Evolutionary conservation across 208 protist genomes (phyloP), one percentile per base, ranked within the genome.

Genomic region (Trypanosoma melophagium): DNA sequence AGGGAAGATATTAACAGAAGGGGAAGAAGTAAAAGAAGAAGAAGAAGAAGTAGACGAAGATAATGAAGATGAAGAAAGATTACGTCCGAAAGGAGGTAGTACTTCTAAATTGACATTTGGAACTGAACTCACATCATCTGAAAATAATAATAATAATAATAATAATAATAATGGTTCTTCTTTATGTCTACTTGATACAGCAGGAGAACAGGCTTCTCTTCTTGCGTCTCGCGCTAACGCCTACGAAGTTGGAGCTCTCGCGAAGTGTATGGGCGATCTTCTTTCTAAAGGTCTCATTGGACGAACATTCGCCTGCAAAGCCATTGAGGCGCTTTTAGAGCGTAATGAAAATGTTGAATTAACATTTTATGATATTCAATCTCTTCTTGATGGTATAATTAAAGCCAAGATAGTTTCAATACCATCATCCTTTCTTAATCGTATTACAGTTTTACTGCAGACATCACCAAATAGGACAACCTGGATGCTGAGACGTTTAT

Each of bases 241-340:
- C 0, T 80, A 76, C 44, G 76, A 80, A 42, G 69, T 86, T 44
- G 73, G 68, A 8, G 63, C 66, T 28, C 69, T 91, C 25, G 68
- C 80, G 3, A 66, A 69, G 17, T 40, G 45, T 13, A 51, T 78
- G 19, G 52, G 71, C 1, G 54, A 54, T 28, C 53, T 88, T 16
- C 45, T 54, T 2, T 63, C 31, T n/a, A 47, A 25, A 14, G 53
- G 58, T 19, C 19, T 62, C 51, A 53, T 66, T 55, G 49, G 68
- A 25, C 50, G 56, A 55, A n/a, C 45, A 22, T 40, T 16, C 28
- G 50, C 61, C 24, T 42, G 31, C 8, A 57, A 40, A 38, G 69
- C 64, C 10, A 60, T 66, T 49, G 58, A 38, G 0, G 50, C 58
- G 0, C 44, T 80, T 41, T 38, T 66, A 35, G 22, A 51, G 0